These are phyloP conservation scores for Globisporangium polare DNA, from an alignment of 352 stramenopile species.

Conservation along the genomic window DNA sequence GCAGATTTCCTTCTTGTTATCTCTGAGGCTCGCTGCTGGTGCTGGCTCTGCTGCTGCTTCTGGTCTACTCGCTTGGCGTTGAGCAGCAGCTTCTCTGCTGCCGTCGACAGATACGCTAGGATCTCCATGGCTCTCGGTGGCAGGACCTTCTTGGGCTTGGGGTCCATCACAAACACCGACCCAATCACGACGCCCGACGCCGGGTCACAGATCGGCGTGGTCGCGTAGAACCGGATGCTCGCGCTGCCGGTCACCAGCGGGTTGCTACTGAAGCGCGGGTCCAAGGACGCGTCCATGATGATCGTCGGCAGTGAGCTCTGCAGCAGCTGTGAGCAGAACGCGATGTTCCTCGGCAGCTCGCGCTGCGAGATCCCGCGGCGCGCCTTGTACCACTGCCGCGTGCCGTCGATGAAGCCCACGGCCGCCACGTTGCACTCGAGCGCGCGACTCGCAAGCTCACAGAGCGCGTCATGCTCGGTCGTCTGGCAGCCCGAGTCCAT, in stretches of 20 bases:
- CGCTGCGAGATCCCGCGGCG: conserved; percentile 63
- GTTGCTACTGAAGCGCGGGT: conserved; percentile 84
- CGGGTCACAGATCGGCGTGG: conserved; percentile 61
- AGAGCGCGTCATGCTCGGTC: conserved; percentile 74
- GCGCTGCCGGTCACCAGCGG: conserved; percentile 84
- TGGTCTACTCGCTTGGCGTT: not conserved
- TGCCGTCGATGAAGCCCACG: conserved; percentile 60
- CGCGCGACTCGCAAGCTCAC: conserved; percentile 55
- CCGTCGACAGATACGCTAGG: conserved; percentile 55
- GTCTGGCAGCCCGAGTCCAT: conserved; percentile 36
- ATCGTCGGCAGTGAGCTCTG: conserved; percentile 49
- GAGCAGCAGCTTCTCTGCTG: conserved; percentile 46
- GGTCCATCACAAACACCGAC: conserved; percentile 83
- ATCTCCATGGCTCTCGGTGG: conserved; percentile 57
- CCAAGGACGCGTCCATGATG: conserved; percentile 78
- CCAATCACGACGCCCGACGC: conserved; percentile 54
- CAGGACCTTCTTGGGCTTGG: conserved; percentile 41
- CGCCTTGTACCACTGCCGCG: conserved; percentile 70
- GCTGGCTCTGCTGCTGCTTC: not conserved
- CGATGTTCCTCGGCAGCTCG: conserved; percentile 53
- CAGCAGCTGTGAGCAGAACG: conserved; percentile 61
- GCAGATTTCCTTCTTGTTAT: not conserved
- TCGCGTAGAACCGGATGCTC: conserved; percentile 93
- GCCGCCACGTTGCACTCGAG: conserved; percentile 59
- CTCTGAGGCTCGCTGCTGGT: not conserved